Evolutionary conservation across 129 eudicot genomes (phyloP), one percentile per base, ranked within the genome.

Genomic region (Rutidosis leptorrhynchoides): DNA sequence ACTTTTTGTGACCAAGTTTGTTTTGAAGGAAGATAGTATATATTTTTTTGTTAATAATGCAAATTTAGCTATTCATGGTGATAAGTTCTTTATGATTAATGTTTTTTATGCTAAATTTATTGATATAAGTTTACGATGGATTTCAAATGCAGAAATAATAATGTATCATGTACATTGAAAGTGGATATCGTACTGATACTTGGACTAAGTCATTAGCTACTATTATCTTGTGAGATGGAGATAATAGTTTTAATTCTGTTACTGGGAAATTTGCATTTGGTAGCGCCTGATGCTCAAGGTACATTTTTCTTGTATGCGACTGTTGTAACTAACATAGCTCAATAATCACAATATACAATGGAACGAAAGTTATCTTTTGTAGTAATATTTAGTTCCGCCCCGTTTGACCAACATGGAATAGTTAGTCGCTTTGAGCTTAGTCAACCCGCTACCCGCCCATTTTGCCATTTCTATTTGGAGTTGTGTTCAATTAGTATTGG

Each of bases 231-330:
- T 72, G 53, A 69, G 67, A 85, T 85, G 87, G 83, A 74, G 49
- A 82, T 83, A 62, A 67, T 83, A 54, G 52, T 83, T 25, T 26
- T 72, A 52, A 33, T 72, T 65, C 17, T 85, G 7, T 57, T 79
- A 19, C 77, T 81, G 69, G 78, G 81, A 54, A 73, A 69, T 58
- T 72, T 89, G 74, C 77, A 57, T 58, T 28, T 79, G 45, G 94
- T 81, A 35, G 66, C 73, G 19, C 83, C 96, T 62, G 94, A 89
- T 71, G 77, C 83, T 53, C 96, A 89, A 85, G 96, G 96, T 89
- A 85, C 43, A 19, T 58, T 51, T 24, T 77, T 42, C 46, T 33
- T 55, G 24, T 14, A 6, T 29, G 5, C 12, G 46, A 40, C 46
- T 40, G 46, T 40, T 40, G 16, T 40, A 40, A 40, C 46, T 40